Evolutionary conservation across 768 basidiomycete genomes (phyloP), one percentile per base, ranked within the genome.

Genomic region (Lactifluus piperatus): DNA sequence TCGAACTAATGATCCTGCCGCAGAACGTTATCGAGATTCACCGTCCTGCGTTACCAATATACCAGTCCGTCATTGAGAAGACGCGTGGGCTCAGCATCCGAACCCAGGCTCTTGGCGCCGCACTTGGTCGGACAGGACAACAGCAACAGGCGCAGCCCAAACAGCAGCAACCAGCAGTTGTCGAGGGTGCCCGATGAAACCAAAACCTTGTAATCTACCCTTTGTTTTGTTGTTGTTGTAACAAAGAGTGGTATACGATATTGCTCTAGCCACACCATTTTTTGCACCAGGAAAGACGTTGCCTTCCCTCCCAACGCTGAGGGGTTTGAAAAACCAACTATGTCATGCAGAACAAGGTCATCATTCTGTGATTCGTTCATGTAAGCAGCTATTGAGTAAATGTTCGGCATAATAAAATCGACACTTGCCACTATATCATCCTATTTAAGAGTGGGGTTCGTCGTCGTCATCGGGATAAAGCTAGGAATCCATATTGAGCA

Each of bases 21-120:
- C 72, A 94, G 92, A 97, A 98, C 70, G 89, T 95, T 65, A 95
- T 98, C 67, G 88, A 94, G 73, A 97, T 98, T 72, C 85, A 91
- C 70, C 85, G 94, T 16, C 88, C 91, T 7, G 82, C 92, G 43
- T 79, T 87, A 44, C 92, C 94, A 1, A 85, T 94, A 20, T 95
- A 95, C 73, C 94, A 95, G 69, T 81, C 88, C 5, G 86, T 97
- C 65, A 97, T 97, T 65, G 94, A 97, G 72, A 95, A 94, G 71
- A 97, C 94, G 1, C 85, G 92, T 46, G 93, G 94, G 44, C 77
- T 97, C 58, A 84, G 92, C 0, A 83, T 97, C 72, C 85, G 94
- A 56, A 93, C 93, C 0, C 92, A 94, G 68, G 93, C 90, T 1
- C 72, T 97, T 52, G 89, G 91, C 1, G 86, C 88, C 16, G 91